These are phyloP conservation scores for Diospyros lotus DNA, from an alignment of 148 eudicot genomes.

Conservation along the genomic window DNA sequence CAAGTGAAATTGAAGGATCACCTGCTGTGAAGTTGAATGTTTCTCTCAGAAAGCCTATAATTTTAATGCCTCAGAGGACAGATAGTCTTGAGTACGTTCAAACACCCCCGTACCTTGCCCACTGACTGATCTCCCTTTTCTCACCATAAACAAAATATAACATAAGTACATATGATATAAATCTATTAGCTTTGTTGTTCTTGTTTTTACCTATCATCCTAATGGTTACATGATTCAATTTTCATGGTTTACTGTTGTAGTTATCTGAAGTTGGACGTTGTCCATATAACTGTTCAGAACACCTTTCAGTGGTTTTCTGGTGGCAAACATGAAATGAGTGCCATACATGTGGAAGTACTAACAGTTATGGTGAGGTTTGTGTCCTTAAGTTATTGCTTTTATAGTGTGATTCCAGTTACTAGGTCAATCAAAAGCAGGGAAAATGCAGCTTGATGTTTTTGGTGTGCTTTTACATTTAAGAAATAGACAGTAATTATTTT, in stretches of 20 bases:
- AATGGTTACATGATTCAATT: neutral
- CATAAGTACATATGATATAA: neutral
- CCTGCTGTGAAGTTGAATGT: conserved; percentile 89
- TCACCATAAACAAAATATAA: neutral
- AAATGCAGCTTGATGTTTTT: conserved; percentile 12
- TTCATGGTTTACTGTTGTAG: conserved; percentile 40
- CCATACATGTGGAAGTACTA: conserved; percentile 73
- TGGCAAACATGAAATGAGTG: conserved; percentile 59
- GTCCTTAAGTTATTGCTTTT: neutral
- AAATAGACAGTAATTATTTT: neutral
- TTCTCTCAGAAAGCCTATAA: conserved; percentile 85
- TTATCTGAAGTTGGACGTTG: conserved; percentile 84
- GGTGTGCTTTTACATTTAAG: neutral
- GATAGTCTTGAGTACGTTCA: conserved; percentile 75
- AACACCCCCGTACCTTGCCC: neutral
- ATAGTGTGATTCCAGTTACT: neutral
- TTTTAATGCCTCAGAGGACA: conserved; percentile 87
- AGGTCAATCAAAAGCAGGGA: neutral
- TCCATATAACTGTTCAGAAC: conserved; percentile 87
- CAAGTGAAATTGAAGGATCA: conserved; percentile 89
- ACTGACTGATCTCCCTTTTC: neutral
- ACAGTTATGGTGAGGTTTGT: conserved; percentile 58
- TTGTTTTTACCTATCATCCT: conserved; percentile 6
- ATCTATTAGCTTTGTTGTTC: neutral
- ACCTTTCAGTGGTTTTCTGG: conserved; percentile 77